These are phyloP conservation scores for Craterostigma plantagineum DNA, from an alignment of 257 asterid genomes.

Conservation along the genomic window DNA sequence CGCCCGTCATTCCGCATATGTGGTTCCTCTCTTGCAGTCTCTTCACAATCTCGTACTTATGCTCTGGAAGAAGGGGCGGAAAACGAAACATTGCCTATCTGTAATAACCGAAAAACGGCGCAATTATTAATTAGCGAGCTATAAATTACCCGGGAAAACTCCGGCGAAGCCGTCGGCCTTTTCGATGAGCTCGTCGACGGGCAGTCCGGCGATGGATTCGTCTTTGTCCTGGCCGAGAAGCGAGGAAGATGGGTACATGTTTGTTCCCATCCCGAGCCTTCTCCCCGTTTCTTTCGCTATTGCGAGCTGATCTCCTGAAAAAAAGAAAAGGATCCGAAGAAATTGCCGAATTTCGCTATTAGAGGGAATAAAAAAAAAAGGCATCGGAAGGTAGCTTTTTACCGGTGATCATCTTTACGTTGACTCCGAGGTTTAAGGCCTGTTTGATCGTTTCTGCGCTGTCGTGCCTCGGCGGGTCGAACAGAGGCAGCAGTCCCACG, in stretches of 20 bases:
- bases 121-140: no score
- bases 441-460: conserved; percentile 74
- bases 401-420: conserved; percentile 80
- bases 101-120: no score
- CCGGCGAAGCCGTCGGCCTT: conserved; percentile 95
- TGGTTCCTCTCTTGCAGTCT: conserved; percentile 65
- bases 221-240: conserved; percentile 72
- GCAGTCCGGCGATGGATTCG: conserved; percentile 50
- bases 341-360: no score
- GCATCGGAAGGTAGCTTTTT: no score
- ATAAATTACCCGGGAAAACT: conserved; percentile 60
- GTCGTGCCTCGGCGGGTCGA: conserved; percentile 92
- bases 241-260: conserved; percentile 86
- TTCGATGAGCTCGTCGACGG: conserved; percentile 74
- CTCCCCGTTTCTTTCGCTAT: conserved; percentile 88
- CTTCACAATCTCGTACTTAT: conserved; percentile 81
- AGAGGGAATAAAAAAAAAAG: no score
- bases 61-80: no score
- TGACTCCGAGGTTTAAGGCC: conserved; percentile 85
- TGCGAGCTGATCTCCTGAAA: conserved; percentile 55
- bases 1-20: conserved; percentile 88
- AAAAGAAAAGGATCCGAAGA: no score
- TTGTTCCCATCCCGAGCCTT: conserved; percentile 87
- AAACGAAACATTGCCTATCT: no score
- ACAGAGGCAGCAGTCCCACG: conserved; percentile 63